Evolutionary conservation across 306 rosid genomes (phyloP), one percentile per base, ranked within the genome.

Genomic region (Prunus mume): DNA sequence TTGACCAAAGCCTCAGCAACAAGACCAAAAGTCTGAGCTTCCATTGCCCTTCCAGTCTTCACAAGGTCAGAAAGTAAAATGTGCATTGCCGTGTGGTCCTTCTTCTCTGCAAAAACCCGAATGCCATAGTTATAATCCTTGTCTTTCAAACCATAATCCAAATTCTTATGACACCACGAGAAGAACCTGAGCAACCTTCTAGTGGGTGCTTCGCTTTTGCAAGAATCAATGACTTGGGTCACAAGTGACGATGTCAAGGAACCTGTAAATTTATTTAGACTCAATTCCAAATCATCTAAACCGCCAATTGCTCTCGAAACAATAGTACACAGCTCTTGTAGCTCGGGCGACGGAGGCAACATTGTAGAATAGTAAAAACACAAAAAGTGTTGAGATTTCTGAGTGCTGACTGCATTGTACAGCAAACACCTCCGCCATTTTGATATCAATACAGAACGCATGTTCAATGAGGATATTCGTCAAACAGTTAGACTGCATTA

Each of bases 151-250:
- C 62, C 71, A 76, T 34, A 61, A 82, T 79, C 81, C 80, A 91
- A 85, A 76, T 81, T 87, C 86, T 82, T 87, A 70, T 66, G 73
- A 20, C 93, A 88, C 96, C 98, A 93, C 72, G 87, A 75, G 85
- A 93, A 88, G 85, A 91, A 93, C 78, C 96, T 88, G n/a, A 91
- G 89, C 83, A 93, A 47, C 74, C 93, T 90, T 80, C 96, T 85
- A 70, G 86, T 80, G 30, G 86, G 91, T 41, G 91, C 97, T 83
- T 88, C 91, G 7, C 75, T 78, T 76, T 93, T 86, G 85, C 91
- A 83, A 69, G 89, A 88, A 81, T 86, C 89, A 64, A 93, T 84
- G 63, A 87, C 83, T 69, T 86, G 92, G 66, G 76, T 72, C 30
- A 93, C 98, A 67, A 91, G 82, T 3, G 92, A 78, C 2, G 96